Evolutionary conservation across 2,329 filamentous ascomycete genomes (phyloP).

Genomic region (Colletotrichum tamarilloi): DNA sequence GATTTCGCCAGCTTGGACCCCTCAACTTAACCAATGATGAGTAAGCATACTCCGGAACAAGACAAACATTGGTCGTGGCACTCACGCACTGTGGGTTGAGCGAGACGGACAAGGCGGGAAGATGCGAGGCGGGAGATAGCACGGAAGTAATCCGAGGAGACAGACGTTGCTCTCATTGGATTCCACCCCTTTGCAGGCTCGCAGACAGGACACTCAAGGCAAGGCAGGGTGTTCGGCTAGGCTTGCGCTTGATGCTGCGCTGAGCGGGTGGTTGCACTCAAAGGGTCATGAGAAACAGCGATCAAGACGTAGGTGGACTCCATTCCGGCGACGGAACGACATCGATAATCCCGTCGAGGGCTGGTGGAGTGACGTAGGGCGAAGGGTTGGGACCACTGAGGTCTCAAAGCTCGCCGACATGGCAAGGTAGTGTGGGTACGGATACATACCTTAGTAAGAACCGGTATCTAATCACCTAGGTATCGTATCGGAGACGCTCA

Average conservation of each 20-base stretch:
- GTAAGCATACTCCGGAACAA: neutral
- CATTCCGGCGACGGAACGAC: constrained; percentile 11
- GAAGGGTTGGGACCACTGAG: neutral
- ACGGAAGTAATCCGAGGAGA: neutral
- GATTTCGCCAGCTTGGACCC: neutral
- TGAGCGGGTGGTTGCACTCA: neutral
- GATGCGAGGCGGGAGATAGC: neutral
- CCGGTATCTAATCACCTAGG: too few relatives aligned
- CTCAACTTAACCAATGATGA: neutral
- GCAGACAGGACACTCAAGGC: too few relatives aligned
- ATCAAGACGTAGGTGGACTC: constrained; percentile 21
- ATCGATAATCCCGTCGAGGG: constrained; percentile 18
- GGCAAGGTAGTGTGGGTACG: too few relatives aligned
- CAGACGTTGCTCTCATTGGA: neutral
- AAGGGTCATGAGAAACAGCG: constrained; percentile 4
- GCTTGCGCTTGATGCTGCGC: neutral
- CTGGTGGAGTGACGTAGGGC: constrained; percentile 28
- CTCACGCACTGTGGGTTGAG: neutral
- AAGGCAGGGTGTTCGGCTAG: neutral
- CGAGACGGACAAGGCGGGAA: neutral
- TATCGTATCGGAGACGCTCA: neutral
- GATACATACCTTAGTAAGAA: too few relatives aligned
- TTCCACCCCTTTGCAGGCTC: too few relatives aligned
- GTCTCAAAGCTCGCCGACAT: neutral
- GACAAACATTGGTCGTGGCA: neutral